Conservation (phyloP, 2,329 filamentous ascomycete species). For the Escovopsis sp. region DNA sequence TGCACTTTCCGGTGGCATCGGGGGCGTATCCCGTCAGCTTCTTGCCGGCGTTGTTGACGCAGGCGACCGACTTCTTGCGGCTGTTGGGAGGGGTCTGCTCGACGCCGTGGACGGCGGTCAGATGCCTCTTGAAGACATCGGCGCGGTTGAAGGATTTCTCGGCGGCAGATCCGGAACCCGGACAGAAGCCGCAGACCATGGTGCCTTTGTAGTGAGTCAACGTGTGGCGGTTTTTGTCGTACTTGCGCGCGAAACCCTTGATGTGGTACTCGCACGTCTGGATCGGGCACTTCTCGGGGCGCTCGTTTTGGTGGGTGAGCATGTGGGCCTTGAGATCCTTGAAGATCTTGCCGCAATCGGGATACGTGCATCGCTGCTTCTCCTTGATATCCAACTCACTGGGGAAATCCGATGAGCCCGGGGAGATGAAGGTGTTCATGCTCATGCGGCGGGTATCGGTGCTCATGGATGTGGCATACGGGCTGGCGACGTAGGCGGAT, state of each 20-base stretch:
- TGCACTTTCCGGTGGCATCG: conserved; percentile 85
- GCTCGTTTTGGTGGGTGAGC: conserved; percentile 82
- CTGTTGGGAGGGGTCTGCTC: conserved; percentile 89
- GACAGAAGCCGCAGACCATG: conserved; percentile 93
- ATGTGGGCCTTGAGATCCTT: conserved; percentile 90
- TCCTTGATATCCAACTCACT: conserved; percentile 52
- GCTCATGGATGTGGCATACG: conserved; percentile 33
- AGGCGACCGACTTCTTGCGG: conserved; percentile 49
- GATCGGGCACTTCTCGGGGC: conserved; percentile 90
- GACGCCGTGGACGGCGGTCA: conserved; percentile 81
- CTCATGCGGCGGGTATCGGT: conserved; percentile 46
- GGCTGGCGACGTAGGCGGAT: conserved; percentile 37
- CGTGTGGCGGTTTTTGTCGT: conserved; percentile 91
- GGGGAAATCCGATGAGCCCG: conserved; percentile 40
- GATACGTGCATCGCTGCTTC: conserved; percentile 61
- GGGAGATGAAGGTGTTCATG: conserved; percentile 54
- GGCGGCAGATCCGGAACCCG: conserved; percentile 70
- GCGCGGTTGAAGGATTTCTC: conserved; percentile 95
- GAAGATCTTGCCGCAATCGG: conserved; percentile 73
- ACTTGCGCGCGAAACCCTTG: conserved; percentile 89
- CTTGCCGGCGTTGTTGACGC: conserved; percentile 32
- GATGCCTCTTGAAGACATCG: conserved; percentile 88
- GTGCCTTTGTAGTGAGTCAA: conserved; percentile 93
- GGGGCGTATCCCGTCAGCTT: conserved; percentile 57
- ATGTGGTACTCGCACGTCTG: conserved; percentile 79